Evolutionary conservation across 2,329 filamentous ascomycete genomes (phyloP).

Genomic region (Penicillium sp.): DNA sequence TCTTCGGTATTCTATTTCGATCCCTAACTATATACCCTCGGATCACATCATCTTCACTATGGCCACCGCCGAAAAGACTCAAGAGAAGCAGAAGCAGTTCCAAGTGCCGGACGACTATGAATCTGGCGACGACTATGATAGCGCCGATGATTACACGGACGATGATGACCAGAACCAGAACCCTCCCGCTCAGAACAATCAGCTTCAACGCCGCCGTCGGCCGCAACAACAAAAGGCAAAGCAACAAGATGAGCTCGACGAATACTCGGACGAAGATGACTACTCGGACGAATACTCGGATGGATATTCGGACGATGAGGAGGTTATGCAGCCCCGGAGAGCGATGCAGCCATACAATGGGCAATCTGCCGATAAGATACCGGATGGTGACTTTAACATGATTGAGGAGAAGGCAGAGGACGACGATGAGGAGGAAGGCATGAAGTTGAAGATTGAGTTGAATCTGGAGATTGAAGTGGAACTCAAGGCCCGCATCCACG

Average conservation of each 20-base stretch:
- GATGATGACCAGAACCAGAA: conserved; percentile 19
- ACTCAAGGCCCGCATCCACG: conserved; percentile 65
- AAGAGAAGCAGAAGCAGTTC: conserved; percentile 26
- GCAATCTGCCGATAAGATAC: conserved; percentile 23
- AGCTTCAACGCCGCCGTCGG: conserved; percentile 17
- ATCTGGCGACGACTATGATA: conserved; percentile 31
- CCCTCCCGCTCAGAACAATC: conserved; percentile 13
- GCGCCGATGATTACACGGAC: conserved; percentile 30
- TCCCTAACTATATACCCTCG: background rate
- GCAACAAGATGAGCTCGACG: conserved; percentile 26
- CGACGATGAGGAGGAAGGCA: conserved; percentile 41
- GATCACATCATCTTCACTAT: conserved; percentile 13
- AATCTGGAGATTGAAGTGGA: conserved; percentile 64
- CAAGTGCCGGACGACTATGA: conserved; percentile 27
- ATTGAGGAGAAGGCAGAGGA: conserved; percentile 29
- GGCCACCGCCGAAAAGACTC: conserved; percentile 32
- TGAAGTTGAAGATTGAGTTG: conserved; percentile 58
- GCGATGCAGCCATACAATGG: conserved; percentile 30
- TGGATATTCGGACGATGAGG: conserved; percentile 31
- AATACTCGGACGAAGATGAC: conserved; percentile 26
- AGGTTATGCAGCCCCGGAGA: conserved; percentile 14
- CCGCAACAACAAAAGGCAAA: conserved; percentile 13
- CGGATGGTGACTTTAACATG: conserved; percentile 27
- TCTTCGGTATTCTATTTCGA: background rate
- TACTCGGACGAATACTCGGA: conserved; percentile 25